A percentile compares a stretch with the other conserved stretches of the same genome.
These are phyloP conservation scores for Talaromyces sp. DNA, from an alignment of 2,329 filamentous ascomycete genomes.

Conservation along the genomic window DNA sequence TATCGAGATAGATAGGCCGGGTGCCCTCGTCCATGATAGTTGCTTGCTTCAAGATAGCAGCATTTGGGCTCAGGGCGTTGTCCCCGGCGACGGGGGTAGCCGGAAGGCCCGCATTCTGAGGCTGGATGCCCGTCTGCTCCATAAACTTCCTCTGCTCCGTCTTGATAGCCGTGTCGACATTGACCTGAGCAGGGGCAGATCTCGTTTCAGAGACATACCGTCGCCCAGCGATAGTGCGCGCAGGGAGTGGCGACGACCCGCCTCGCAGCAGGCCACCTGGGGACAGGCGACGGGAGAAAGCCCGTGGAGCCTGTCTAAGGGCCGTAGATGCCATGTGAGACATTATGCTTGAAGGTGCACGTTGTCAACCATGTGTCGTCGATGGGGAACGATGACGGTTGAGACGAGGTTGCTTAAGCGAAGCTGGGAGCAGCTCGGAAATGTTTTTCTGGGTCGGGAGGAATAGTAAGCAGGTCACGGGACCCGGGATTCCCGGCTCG, in stretches of 20 bases:
- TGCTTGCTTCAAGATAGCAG: slow-evolving; percentile 80
- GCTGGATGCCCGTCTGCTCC: slow-evolving; percentile 50
- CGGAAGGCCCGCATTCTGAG: slow-evolving; percentile 56
- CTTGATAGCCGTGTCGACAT: slow-evolving; percentile 76
- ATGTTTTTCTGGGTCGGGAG: slow-evolving; percentile 12
- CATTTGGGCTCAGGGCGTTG: slow-evolving; percentile 74
- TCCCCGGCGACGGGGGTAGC: slow-evolving; percentile 55
- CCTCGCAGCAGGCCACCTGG: slow-evolving; percentile 36
- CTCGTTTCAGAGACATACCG: slow-evolving; percentile 82
- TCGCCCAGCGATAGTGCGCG: slow-evolving; percentile 43
- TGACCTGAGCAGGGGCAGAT: slow-evolving; percentile 64
- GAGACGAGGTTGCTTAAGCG: slow-evolving; percentile 2
- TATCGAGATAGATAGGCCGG: slow-evolving; percentile 93
- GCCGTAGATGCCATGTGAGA: slow-evolving; percentile 62
- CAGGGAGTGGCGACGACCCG: slow-evolving; percentile 33
- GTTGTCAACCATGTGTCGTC: slow-evolving; percentile 18
- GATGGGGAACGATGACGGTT: slow-evolving; percentile 12
- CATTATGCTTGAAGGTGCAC: slow-evolving; percentile 43
- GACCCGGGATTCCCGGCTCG: background rate
- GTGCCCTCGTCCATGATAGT: slow-evolving; percentile 89
- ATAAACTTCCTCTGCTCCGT: slow-evolving; percentile 78
- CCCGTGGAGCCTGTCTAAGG: slow-evolving; percentile 63
- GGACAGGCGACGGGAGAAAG: slow-evolving; percentile 48
- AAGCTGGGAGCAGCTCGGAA: background rate
- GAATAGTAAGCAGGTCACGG: background rate